These are phyloP conservation scores for Fusarium azukiicola DNA, from an alignment of 2,329 filamentous ascomycete genomes.

Conservation along the genomic window DNA sequence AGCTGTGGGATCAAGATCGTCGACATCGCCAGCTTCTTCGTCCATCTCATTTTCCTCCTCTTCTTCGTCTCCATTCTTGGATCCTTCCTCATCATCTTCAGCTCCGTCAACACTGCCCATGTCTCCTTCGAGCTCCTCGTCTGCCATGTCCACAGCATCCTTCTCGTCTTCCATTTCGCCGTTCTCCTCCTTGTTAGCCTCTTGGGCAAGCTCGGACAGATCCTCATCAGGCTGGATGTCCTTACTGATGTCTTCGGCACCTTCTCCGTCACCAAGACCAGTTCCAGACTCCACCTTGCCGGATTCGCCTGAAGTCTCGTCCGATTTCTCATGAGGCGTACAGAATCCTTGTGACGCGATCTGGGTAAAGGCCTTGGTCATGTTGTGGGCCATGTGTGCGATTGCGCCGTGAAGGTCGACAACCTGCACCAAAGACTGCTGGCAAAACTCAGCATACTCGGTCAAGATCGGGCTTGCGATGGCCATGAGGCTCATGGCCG, in stretches of 20 bases:
- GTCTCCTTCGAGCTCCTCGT: constrained; percentile 94
- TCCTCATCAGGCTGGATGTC: constrained; percentile 97
- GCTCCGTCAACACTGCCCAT: constrained; percentile 83
- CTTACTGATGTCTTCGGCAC: constrained; percentile 98
- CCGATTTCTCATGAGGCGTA: constrained; percentile 89
- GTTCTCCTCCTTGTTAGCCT: constrained; percentile 84
- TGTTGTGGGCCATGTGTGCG: constrained; percentile 86
- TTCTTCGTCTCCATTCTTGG: constrained; percentile 81
- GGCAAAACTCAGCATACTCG: constrained; percentile 84
- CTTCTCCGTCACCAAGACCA: constrained; percentile 96
- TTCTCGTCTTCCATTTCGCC: constrained; percentile 89
- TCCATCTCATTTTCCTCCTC: constrained; percentile 89
- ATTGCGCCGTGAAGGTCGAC: constrained; percentile 84
- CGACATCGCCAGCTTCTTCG: constrained; percentile 94
- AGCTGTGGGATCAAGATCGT: constrained; percentile 92
- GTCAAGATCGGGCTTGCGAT: constrained; percentile 83
- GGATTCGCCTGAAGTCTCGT: constrained; percentile 83
- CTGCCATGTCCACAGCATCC: constrained; percentile 94
- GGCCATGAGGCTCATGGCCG: constrained; percentile 58
- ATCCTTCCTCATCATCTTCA: constrained; percentile 79
- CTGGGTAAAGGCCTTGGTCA: constrained; percentile 89
- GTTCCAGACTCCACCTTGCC: constrained; percentile 95
- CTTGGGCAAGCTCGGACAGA: constrained; percentile 93
- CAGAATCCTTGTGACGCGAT: constrained; percentile 95
- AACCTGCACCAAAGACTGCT: constrained; percentile 78